Percentiles rank a stretch among this genome's conserved stretches.
These are phyloP conservation scores for Pythium brassicae DNA, from an alignment of 352 stramenopile species.

Conservation along the genomic window DNA sequence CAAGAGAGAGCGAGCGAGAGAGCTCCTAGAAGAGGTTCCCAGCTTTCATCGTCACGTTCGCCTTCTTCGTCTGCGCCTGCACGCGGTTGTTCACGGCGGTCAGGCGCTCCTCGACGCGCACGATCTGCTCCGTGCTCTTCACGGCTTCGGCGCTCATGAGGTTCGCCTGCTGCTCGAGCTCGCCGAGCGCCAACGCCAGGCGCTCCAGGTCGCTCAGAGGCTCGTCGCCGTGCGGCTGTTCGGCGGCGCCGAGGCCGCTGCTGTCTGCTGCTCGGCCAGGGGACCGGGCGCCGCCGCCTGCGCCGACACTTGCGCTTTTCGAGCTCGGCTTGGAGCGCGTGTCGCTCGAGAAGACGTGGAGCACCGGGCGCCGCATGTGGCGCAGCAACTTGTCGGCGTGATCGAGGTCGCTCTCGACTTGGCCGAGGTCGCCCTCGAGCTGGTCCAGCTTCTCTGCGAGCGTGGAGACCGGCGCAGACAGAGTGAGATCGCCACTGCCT, in stretches of 20 bases:
- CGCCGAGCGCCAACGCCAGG: conserved; percentile 48
- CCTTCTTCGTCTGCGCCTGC: conserved; percentile 66
- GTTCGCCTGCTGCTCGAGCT: conserved; percentile 70
- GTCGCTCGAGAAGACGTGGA: conserved; percentile 66
- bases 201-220: conserved; percentile 55
- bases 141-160: conserved; percentile 61
- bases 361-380: conserved; percentile 60
- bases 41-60: conserved; percentile 33
- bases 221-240: conserved; percentile 2
- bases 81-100: conserved; percentile 62
- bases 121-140: conserved; percentile 69
- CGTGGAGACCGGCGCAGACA: too few species aligned
- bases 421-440: conserved; percentile 55
- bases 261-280: neutral
- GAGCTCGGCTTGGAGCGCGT: conserved; percentile 19
- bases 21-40: conserved; percentile 34
- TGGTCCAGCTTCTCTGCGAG: conserved; percentile 63
- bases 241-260: neutral
- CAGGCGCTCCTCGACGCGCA: conserved; percentile 64
- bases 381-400: conserved; percentile 69
- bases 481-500: too few species aligned
- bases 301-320: neutral
- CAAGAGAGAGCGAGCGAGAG: neutral
- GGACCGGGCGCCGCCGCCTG: neutral
- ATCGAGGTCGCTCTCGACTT: conserved; percentile 61